Conservation (phyloP, 768 basidiomycete genomes). For the Ephemerocybe angulata region DNA sequence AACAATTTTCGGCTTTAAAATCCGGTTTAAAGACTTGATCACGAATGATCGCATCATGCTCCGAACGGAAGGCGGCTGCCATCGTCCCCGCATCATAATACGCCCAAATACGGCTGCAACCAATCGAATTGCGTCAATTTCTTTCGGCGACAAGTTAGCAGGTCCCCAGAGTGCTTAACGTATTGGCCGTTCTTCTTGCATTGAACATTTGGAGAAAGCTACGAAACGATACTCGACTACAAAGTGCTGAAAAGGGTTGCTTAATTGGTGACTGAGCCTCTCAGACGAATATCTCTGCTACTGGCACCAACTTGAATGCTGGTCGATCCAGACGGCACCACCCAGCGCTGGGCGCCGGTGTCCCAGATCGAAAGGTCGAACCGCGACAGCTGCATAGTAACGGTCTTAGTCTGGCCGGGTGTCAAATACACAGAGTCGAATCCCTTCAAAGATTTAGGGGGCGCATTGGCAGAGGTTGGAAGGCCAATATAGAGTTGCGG, state of each 20-base stretch:
- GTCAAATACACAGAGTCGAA: conserved; percentile 49
- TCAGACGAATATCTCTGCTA: conserved; percentile 46
- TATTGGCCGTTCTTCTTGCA: too few species aligned
- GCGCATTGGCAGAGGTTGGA: conserved; percentile 43
- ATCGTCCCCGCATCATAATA: neutral
- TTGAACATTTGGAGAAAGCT: too few species aligned
- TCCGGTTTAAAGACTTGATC: neutral
- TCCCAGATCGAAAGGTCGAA: conserved; percentile 56
- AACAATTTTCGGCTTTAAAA: neutral
- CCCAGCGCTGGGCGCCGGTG: conserved; percentile 52
- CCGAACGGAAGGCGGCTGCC: too few species aligned
- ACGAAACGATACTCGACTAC: too few species aligned
- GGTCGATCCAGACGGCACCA: conserved; percentile 45
- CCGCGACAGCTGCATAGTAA: conserved; percentile 46
- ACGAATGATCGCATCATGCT: conserved; percentile 6
- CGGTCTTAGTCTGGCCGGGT: conserved; percentile 41
- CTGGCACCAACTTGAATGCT: conserved; percentile 47
- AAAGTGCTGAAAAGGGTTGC: too few species aligned
- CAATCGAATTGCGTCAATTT: neutral
- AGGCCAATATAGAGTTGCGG: conserved; percentile 54
- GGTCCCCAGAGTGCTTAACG: too few species aligned
- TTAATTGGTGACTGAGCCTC: conserved; percentile 36
- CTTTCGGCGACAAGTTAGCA: neutral
- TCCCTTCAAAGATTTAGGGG: conserved; percentile 52
- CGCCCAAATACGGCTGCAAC: neutral